These are phyloP conservation scores for Pterula multifida DNA, from an alignment of 1,284 basidiomycete genomes.

Conservation along the genomic window DNA sequence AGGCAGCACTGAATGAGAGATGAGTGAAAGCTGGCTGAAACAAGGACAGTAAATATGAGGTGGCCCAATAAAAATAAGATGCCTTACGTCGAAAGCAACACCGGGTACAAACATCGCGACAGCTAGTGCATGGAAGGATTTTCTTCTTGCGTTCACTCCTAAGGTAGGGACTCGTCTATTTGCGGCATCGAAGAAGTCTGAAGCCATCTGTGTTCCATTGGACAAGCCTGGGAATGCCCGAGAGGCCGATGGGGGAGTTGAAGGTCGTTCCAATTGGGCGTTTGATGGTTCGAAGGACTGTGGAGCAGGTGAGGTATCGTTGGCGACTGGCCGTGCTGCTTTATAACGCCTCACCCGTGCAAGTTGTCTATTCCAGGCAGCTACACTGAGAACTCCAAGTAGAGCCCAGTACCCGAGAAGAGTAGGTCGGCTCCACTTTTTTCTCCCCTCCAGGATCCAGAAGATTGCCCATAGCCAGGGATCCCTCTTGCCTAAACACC, in stretches of 20 bases:
- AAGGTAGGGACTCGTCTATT: constrained; percentile 84
- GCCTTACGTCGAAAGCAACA: constrained; percentile 81
- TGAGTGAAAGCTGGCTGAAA: constrained; percentile 95
- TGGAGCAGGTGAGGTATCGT: background rate
- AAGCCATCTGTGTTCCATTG: constrained; percentile 56
- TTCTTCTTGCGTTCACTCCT: constrained; percentile 87
- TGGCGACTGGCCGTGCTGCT: background rate
- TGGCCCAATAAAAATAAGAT: constrained; percentile 8
- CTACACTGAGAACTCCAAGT: constrained; percentile 75
- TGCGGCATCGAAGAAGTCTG: constrained; percentile 75
- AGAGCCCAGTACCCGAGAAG: constrained; percentile 81
- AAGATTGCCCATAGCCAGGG: constrained; percentile 85
- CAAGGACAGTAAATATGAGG: constrained; percentile 10
- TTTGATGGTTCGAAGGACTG: background rate
- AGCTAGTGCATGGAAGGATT: constrained; percentile 94
- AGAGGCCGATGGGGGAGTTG: constrained; percentile 31
- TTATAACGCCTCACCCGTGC: constrained; percentile 57
- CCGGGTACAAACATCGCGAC: constrained; percentile 96
- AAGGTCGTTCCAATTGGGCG: constrained; percentile 2
- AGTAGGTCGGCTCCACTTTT: constrained; percentile 73
- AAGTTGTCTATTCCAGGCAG: constrained; percentile 86
- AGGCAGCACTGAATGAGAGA: constrained; percentile 86
- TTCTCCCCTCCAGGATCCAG: constrained; percentile 64
- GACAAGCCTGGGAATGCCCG: constrained; percentile 40
- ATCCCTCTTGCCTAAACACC: constrained; percentile 76